Evolutionary conservation across 371 early-diverging fungal genomes (phyloP), one percentile per base, ranked within the genome.

Genomic region (Zancudomyces culisetae): DNA sequence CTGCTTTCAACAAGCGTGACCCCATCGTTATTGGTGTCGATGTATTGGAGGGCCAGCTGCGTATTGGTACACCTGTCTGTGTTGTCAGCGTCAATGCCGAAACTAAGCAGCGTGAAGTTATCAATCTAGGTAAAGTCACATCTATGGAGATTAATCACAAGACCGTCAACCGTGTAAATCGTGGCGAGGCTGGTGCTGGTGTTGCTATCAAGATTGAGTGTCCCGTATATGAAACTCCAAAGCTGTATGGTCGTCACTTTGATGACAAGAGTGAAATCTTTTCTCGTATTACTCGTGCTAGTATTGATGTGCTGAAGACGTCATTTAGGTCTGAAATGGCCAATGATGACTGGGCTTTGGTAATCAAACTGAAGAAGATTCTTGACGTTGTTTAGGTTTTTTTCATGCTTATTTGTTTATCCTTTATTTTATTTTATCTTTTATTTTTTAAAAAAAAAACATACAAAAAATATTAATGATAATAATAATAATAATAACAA

Each of bases 11-110:
- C 69, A 91, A 92, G 73, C 78, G 94, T 57, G 84, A 89, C 45
- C 99, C 99, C 23, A 86, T 99, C 54, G 78, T 99, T 55, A 73
- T 99, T 55, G 99, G 99, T 60, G 91, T 94, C 15, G 96, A 98
- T 65, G 91, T 99, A 18, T 55, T 84, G 8, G 93, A 96, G 66
- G 99, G 99, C 23, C 70, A 76, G 41, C 74, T 99, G 59, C 81
- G 88, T 54, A 54, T 86, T 19, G 91, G 93, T 29, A 99, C 99
- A 0, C 98, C 99, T 0, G 62, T 99, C 42, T 95, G 90, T 69
- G 96, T 98, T 2, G 76, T 90, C 24, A 78, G 79, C 50, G 66
- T 78, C n/a, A 83, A 87, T 45, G 67, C 85, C 2, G 81, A 76
- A 62, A 85, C 83, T 19, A 76, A 76, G 66, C 69, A 58, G 30